Evolutionary conservation across 2,329 filamentous ascomycete species (phyloP), one percentile per base, ranked within the genome.

Genomic region (Colletotrichum neosansevieriae): DNA sequence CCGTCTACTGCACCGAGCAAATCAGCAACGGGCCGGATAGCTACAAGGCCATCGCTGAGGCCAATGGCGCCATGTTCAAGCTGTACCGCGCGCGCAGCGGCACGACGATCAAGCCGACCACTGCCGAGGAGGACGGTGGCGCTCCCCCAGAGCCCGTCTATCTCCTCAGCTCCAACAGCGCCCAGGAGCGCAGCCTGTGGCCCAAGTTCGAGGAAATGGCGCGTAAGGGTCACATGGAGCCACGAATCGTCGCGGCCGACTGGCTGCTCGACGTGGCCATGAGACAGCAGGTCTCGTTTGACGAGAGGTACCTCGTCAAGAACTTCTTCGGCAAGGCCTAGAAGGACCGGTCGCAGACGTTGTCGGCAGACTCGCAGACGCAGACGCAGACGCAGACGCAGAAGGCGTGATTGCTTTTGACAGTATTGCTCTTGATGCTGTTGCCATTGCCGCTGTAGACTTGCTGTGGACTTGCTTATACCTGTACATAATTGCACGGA

Each of bases 221-320:
- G 2, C 82, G 85, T 70, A 91, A 90, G 73, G 91, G 92, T 50
- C 91, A 93, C 75, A 94, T 95, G 86, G 86, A 90, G 72, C 91
- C 94, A 3, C 86, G 92, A 60, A 90, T 99, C 45, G 94, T 98
- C 24, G 88, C 87, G 53, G 88, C 92, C 3, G 94, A 99, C 76
- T 99, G 96, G 96, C 79, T 99, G 74, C 82, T 99, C 65, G 91
- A 94, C 75, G 90, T 94, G 68, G 93, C 94, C 4, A 95, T 99
- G 92, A 89, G 88, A 74, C 96, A 99, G 80, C 86, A 94, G 78
- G 82, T 96, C 71, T 83, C 84, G n/a, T 91, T 89, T 78, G 84
- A 89, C 64, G 81, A 89, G 45, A 86, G 84, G 72, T 94, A 93
- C 75, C 77, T 89, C 57, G 81, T 82, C 34, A 77, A 78, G 54